phyloP scores from a whole-genome alignment of 805 yeast species.

The Wickerhamiella spandovensis region DNA sequence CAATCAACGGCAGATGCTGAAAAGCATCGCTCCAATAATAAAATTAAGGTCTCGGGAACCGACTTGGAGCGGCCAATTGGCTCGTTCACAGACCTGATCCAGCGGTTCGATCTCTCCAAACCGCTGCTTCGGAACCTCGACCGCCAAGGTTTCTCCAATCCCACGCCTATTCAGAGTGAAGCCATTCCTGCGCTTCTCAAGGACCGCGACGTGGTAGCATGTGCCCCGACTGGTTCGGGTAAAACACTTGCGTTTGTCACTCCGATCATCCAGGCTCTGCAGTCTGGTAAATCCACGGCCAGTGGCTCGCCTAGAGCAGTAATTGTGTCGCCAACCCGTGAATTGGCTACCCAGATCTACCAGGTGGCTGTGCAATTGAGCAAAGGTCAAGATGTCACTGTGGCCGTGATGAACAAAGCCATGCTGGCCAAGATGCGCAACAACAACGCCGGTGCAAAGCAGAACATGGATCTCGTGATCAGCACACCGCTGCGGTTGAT shows the following conservation, averaged over 20 bases:
- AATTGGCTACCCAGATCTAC: slow-evolving; percentile 76
- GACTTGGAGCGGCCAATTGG: slow-evolving; percentile 89
- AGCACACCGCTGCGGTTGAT: slow-evolving; percentile 83
- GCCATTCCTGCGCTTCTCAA: slow-evolving; percentile 63
- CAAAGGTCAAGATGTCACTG: slow-evolving; percentile 40
- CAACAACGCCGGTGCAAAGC: slow-evolving; percentile 37
- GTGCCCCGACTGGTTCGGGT: slow-evolving; percentile 99
- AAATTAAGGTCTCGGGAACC: slow-evolving; percentile 63
- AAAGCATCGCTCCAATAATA: slow-evolving; percentile 43
- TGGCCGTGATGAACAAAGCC: slow-evolving; percentile 58
- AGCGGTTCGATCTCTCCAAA: slow-evolving; percentile 52
- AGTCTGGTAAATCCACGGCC: slow-evolving; percentile 16
- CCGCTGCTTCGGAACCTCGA: slow-evolving; percentile 48
- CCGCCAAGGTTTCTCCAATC: slow-evolving; percentile 60
- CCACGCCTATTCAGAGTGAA: slow-evolving; percentile 90
- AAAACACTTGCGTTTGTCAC: slow-evolving; percentile 82
- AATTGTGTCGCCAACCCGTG: slow-evolving; percentile 88
- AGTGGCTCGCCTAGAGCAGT: slow-evolving; percentile 39
- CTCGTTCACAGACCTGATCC: slow-evolving; percentile 66
- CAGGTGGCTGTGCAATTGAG: slow-evolving; percentile 50
- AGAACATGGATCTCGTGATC: slow-evolving; percentile 66
- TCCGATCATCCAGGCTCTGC: slow-evolving; percentile 56
- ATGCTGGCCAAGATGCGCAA: slow-evolving; percentile 50
- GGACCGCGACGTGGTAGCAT: slow-evolving; percentile 68
- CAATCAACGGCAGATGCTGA: slow-evolving; percentile 45